Evolutionary conservation across 768 basidiomycete genomes (phyloP).

Genomic region (Hypholoma fasciculare): DNA sequence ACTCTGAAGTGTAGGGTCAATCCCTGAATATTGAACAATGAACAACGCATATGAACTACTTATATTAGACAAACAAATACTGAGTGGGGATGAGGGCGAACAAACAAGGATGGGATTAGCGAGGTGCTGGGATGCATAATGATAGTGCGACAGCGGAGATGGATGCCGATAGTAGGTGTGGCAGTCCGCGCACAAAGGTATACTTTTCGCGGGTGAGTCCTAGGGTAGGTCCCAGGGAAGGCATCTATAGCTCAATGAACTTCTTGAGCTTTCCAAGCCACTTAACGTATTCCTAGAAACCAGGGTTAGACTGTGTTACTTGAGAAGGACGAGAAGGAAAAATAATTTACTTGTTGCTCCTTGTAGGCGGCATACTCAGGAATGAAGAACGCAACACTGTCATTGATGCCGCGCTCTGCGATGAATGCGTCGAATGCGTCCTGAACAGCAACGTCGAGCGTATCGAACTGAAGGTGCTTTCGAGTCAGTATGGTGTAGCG

Average conservation of each 20-base stretch:
- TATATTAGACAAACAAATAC: too few relatives aligned
- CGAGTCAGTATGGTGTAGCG: constrained; percentile 3
- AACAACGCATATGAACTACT: too few relatives aligned
- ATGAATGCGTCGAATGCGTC: constrained; percentile 91
- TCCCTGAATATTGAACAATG: too few relatives aligned
- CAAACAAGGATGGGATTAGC: too few relatives aligned
- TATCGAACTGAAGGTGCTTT: constrained; percentile 65
- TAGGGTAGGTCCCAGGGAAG: background rate
- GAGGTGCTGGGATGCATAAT: too few relatives aligned
- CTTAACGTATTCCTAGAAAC: constrained; percentile 79
- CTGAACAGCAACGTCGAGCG: constrained; percentile 84
- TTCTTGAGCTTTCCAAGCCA: constrained; percentile 85
- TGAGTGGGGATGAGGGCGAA: too few relatives aligned
- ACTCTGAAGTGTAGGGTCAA: too few relatives aligned
- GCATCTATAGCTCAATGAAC: constrained; percentile 67
- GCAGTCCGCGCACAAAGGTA: background rate
- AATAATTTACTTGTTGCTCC: constrained; percentile 80
- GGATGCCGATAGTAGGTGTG: too few relatives aligned
- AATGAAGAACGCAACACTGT: constrained; percentile 80
- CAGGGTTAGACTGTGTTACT: too few relatives aligned
- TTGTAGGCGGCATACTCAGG: constrained; percentile 87
- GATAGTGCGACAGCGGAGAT: too few relatives aligned
- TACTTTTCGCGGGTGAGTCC: constrained; percentile 4
- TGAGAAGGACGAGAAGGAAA: background rate
- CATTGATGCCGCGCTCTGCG: constrained; percentile 87